These are phyloP conservation scores for Ceratocystis albifundus DNA, from an alignment of 2,329 filamentous ascomycete genomes.

Conservation along the genomic window DNA sequence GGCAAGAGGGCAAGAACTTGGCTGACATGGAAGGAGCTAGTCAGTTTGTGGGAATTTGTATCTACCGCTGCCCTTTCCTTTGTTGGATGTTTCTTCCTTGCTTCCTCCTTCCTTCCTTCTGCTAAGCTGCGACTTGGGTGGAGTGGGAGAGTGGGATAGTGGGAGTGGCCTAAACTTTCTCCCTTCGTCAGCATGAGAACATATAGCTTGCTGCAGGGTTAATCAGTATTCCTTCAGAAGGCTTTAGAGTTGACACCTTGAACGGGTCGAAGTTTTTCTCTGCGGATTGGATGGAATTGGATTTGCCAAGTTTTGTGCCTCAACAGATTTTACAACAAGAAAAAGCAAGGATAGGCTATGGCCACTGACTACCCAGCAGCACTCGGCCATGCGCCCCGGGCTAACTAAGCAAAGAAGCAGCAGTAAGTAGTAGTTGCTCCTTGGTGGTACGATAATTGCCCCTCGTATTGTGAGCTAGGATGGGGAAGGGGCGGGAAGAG, in stretches of 20 bases:
- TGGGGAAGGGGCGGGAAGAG: not conserved
- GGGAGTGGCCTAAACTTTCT: no score
- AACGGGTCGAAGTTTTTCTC: not conserved
- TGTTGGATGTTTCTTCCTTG: not conserved
- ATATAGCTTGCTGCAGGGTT: no score
- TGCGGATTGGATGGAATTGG: not conserved
- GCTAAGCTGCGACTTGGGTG: no score
- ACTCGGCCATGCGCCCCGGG: no score
- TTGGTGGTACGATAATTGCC: not conserved
- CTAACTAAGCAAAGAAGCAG: no score
- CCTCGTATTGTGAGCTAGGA: not conserved
- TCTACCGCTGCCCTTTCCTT: not conserved
- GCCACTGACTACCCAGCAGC: not conserved
- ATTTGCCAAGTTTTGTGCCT: not conserved
- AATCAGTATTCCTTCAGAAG: no score
- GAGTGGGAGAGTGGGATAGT: no score
- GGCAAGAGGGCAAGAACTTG: not conserved
- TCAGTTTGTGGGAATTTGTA: not conserved
- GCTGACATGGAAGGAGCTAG: not conserved
- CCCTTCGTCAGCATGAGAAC: no score
- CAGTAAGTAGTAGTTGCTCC: no score
- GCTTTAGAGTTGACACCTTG: not conserved
- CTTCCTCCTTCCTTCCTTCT: no score
- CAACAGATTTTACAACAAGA: not conserved
- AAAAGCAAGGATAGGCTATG: not conserved